Evolutionary conservation across 441 rosid genomes (phyloP), one percentile per base, ranked within the genome.

Genomic region (Brassica balearica): DNA sequence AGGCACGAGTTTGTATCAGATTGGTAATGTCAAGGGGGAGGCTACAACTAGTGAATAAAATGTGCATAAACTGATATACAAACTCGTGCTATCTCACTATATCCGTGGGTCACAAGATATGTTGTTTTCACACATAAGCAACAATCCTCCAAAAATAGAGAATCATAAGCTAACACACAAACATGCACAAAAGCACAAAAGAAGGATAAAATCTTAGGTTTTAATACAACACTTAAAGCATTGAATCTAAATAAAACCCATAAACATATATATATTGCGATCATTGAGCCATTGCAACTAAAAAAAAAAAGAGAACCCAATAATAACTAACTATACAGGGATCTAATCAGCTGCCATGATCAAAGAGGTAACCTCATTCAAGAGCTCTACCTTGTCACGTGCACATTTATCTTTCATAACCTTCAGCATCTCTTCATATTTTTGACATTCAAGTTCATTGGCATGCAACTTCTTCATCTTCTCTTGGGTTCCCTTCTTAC

Each of bases 1-100:
- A 94, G 96, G 46, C 46, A 8, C 11, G 46, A 38, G 46, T 38
- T 38, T 38, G 11, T 38, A 38, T 32, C 38, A 32, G 38, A 32
- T 32, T 25, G 27, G 27, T 25, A 25, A 32, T 32, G 46, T 38
- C 12, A 38, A 8, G 11, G 46, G 3, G 46, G 46, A 38, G 46
- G 46, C 46, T 2, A 9, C 46, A 38, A 38, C 46, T 38, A 38
- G 46, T 38, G 46, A 38, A 38, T 38, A 38, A 9, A 38, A 38
- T 38, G 9, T 8, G 46, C 46, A 38, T 38, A 4, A 46, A 43
- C 12, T 9, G 10, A n/a, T n/a, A n/a, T n/a, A n/a, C n/a, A n/a
- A n/a, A n/a, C n/a, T n/a, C n/a, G n/a, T n/a, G n/a, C n/a, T n/a
- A n/a, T n/a, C n/a, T n/a, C n/a, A n/a, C n/a, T n/a, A n/a, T n/a